Conservation (phyloP, 192 early-diverging fungal species). For the Linnemannia schmuckeri region DNA sequence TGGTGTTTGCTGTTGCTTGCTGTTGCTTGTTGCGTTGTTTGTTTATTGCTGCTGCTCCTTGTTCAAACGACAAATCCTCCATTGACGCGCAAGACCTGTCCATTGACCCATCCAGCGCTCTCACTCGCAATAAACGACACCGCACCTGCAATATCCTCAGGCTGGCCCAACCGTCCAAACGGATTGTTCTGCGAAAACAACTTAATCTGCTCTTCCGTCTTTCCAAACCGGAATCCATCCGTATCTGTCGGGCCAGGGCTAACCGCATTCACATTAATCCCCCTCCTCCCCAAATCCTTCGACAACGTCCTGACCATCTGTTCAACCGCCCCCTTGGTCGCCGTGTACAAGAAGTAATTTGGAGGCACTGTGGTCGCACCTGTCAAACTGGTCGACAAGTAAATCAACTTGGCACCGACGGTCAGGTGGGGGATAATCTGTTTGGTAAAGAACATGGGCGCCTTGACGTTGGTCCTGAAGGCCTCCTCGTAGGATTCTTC, state of each 20-base stretch:
- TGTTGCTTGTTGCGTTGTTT: background rate
- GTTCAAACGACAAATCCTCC: conserved; percentile 21
- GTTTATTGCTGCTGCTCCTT: background rate
- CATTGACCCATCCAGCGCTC: conserved; percentile 29
- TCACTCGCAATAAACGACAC: conserved; percentile 35
- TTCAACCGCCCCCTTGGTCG: conserved; percentile 87
- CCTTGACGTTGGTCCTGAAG: conserved; percentile 84
- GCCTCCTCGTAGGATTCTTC: conserved; percentile 90
- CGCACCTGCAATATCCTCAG: conserved; percentile 35
- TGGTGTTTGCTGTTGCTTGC: background rate
- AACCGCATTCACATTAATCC: conserved; percentile 42
- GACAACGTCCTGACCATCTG: conserved; percentile 85
- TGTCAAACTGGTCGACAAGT: conserved; percentile 80
- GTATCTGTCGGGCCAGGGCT: conserved; percentile 45
- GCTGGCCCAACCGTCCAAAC: conserved; percentile 18
- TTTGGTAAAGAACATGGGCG: conserved; percentile 83
- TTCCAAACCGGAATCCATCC: conserved; percentile 36
- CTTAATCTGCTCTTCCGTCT: conserved; percentile 28
- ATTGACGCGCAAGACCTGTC: conserved; percentile 33
- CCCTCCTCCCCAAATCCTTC: conserved; percentile 43
- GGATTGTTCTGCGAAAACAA: conserved; percentile 6
- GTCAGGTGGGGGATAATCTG: conserved; percentile 80
- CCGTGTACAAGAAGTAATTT: conserved; percentile 74
- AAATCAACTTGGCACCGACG: conserved; percentile 80
- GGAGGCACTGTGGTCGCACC: conserved; percentile 81